Base-by-base conservation (phyloP, 192 early-diverging fungal genomes). In the Backusella sp. region DNA sequence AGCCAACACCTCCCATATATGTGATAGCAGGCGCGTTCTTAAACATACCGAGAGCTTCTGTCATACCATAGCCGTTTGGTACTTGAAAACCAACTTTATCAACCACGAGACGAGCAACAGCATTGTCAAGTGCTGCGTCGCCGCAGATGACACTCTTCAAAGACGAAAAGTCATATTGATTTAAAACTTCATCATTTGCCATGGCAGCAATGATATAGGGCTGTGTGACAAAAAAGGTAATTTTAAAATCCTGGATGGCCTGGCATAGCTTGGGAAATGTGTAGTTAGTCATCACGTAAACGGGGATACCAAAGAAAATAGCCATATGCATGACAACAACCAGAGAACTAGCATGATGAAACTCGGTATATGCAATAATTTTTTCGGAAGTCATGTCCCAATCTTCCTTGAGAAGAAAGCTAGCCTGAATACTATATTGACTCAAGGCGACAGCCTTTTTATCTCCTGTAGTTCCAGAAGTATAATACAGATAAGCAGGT, bases 1-100 rank as follows among this genome's bases (percentile, higher is more conserved):
- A 66, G 5, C 84, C 84, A 11, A 83, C 77, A 26, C 81, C 80
- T 14, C 84, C 84, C 36, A 59, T 7, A 2, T 6, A 74, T n/a
- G 35, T 21, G 12, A 53, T 32, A n/a, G 1, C 21, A 34, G 15
- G 44, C 2, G 21, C 2, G 23, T 8, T 59, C 17, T 11, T 3
- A 59, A 59, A 26, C 11, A 59, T 59, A 59, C 53, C 53, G 21
- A 26, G 23, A 4, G 53, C 53, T 26, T 59, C 53, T 23, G 53
- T 59, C 53, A 59, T 59, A 26, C 53, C 53, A 12, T 59, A 59
- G 23, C 2, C 53, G 23, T 59, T 59, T 21, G 26, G 2, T 59
- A 59, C 53, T 3, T 59, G 7, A 23, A 59, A 9, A 59, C 53
- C 53, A 59, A 26, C 6, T 12, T 59, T 59, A 5, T 59, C 53